phyloP scores from a whole-genome alignment of 2,329 filamentous ascomycete genomes.

The Pestalotiopsis sp. region DNA sequence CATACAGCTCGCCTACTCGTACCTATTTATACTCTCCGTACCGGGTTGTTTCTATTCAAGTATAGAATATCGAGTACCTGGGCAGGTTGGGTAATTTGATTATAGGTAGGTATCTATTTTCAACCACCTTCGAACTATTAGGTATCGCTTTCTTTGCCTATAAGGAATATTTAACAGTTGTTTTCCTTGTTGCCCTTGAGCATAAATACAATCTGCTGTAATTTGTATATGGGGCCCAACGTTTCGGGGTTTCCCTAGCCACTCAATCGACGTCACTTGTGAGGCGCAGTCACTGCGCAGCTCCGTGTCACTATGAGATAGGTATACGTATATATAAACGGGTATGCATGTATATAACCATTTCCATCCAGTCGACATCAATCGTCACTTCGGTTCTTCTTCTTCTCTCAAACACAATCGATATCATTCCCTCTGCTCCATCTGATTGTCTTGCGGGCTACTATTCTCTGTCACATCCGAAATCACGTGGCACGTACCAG shows the following conservation, averaged over 20 bases:
- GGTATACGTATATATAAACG: neutral
- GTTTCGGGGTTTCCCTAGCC: neutral
- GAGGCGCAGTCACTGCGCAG: neutral
- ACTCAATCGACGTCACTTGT: conserved; percentile 2
- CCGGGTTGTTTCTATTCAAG: too few relatives aligned
- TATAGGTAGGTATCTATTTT: too few relatives aligned
- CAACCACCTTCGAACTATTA: too few relatives aligned
- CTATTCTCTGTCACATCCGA: neutral
- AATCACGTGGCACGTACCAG: neutral
- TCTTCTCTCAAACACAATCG: too few relatives aligned
- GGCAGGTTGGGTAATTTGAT: too few relatives aligned
- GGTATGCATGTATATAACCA: neutral
- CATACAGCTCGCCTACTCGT: too few relatives aligned
- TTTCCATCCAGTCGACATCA: neutral
- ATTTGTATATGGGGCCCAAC: neutral
- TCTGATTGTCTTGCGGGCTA: neutral
- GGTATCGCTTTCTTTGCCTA: too few relatives aligned
- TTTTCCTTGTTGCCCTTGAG: too few relatives aligned
- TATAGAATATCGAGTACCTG: too few relatives aligned
- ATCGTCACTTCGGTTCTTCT: neutral
- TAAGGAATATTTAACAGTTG: too few relatives aligned
- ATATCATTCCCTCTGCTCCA: neutral
- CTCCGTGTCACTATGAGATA: neutral
- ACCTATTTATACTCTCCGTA: too few relatives aligned
- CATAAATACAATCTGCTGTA: too few relatives aligned